These are phyloP conservation scores for Amanita exitialis DNA, from an alignment of 768 basidiomycete genomes.

Conservation along the genomic window DNA sequence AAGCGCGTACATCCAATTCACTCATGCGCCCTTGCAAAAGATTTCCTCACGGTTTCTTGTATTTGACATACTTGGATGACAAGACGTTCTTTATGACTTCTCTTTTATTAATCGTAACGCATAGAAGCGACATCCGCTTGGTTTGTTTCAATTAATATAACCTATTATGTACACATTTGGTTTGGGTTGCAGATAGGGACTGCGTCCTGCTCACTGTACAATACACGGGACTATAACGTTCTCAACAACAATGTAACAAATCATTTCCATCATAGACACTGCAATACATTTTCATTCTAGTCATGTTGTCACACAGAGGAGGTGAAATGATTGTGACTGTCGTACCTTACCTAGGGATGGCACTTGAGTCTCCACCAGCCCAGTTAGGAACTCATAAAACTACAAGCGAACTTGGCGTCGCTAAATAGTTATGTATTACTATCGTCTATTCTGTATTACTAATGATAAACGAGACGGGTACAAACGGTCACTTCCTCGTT, in stretches of 20 bases:
- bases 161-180: constrained; percentile 2
- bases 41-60: neutral
- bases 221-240: neutral
- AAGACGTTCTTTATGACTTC: too few species aligned
- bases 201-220: constrained; percentile 6
- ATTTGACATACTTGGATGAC: neutral
- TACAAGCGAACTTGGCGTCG: neutral
- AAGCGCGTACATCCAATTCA: neutral
- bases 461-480: neutral
- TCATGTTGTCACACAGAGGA: too few species aligned
- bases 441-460: too few species aligned
- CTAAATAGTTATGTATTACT: neutral
- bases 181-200: constrained; percentile 2
- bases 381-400: neutral
- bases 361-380: too few species aligned
- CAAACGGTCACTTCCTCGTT: neutral
- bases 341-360: neutral
- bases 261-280: too few species aligned
- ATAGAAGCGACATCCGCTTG: neutral
- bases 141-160: neutral
- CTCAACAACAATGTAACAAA: neutral
- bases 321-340: neutral
- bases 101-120: too few species aligned
- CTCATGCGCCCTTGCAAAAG: neutral
- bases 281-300: too few species aligned